Evolutionary conservation across 306 rosid species (phyloP), one percentile per base, ranked within the genome.

Genomic region (Fragaria vesca): DNA sequence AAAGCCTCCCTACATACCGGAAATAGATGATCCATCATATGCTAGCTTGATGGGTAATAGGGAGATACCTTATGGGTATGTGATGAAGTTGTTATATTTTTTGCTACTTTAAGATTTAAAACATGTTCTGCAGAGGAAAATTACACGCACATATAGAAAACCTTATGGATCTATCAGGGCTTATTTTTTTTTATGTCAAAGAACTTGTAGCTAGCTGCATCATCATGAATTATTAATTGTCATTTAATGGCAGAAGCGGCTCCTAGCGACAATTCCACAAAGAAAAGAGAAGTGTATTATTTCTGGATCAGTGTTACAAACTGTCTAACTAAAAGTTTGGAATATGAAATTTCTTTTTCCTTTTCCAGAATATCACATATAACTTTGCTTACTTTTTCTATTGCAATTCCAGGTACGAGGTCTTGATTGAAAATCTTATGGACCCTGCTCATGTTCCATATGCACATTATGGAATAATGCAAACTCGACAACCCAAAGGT

Each of bases 361-460:
- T 48, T 7, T 61, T 52, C n/a, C 42, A 12, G 40, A 13, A 16
- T 9, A 24, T 67, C 60, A 43, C 54, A 40, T 5, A 21, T 40
- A 17, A 57, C 20, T 66, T 66, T 57, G 4, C 30, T 58, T 72
- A 21, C n/a, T 54, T 66, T 63, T 58, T 63, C 36, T 32, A 52
- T 62, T 78, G 79, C 71, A 71, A 77, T 86, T 89, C 70, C 88
- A 95, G 99, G 82, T 95, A 95, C 52, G 99, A 95, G 81, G 85
- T 93, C 55, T 79, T 95, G 90, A 86, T 87, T 50, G 99, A 95
- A 81, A 95, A 95, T 84, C 98, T 91, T 51, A 90, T 91, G 97
- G 97, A 91, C 81, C 99, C 98, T 82, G 83, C 98, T 57, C 98
- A 93, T 82, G 90, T 90, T 85, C 90, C 97, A 36, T 93, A 95